These are phyloP conservation scores for Aspergillus bertholletiae DNA, from an alignment of 495 filamentous ascomycete species.

Conservation along the genomic window DNA sequence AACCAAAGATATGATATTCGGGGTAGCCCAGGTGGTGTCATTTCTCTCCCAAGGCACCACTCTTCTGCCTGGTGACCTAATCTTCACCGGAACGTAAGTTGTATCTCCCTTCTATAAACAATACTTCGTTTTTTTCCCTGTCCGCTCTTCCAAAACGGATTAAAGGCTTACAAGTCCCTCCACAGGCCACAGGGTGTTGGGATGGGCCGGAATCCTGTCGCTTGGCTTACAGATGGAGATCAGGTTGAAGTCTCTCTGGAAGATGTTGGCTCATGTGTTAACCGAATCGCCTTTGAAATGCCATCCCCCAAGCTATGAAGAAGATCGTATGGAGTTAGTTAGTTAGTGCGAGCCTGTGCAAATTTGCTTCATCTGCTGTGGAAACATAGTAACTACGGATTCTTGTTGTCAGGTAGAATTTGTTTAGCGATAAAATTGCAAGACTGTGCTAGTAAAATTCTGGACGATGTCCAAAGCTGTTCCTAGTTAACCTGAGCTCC, in stretches of 20 bases:
- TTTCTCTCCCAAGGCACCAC: constrained; percentile 78
- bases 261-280: constrained; percentile 65
- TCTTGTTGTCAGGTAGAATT: background rate
- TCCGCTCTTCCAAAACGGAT: background rate
- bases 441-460: constrained; percentile 7
- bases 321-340: background rate
- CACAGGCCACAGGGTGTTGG: constrained; percentile 71
- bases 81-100: constrained; percentile 82
- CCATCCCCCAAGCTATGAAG: constrained; percentile 49
- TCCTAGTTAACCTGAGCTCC: constrained; percentile 60
- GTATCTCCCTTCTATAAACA: background rate
- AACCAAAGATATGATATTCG: constrained; percentile 81
- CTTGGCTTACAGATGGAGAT: constrained; percentile 81
- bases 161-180: constrained; percentile 9
- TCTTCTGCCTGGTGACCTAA: constrained; percentile 72
- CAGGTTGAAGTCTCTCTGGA: constrained; percentile 72
- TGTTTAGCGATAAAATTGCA: background rate
- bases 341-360: background rate
- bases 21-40: constrained; percentile 66
- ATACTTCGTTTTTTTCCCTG: background rate
- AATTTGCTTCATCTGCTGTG: background rate
- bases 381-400: background rate
- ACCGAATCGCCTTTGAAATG: constrained; percentile 67
- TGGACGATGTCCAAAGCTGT: constrained; percentile 9
- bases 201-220: constrained; percentile 66